Evolutionary conservation across 2,329 filamentous ascomycete genomes (phyloP), one percentile per base, ranked within the genome.

Genomic region (Zarea fungicola): DNA sequence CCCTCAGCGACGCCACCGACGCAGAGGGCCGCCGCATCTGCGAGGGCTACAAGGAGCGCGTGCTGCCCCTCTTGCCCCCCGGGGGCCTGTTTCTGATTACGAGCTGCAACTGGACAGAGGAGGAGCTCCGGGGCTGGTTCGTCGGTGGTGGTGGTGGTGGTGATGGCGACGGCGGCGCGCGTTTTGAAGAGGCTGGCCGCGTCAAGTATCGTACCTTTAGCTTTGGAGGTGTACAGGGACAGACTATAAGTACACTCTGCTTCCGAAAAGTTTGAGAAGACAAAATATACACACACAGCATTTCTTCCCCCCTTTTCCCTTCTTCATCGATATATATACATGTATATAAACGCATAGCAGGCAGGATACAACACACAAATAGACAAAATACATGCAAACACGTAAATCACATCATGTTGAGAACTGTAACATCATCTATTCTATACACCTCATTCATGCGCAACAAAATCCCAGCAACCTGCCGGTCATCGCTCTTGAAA

Each of bases 21-120:
- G 68, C 69, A 45, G 63, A 65, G 13, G 83, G 78, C 1, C 71
- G 79, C 31, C 77, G 85, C 47, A 74, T 87, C 11, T 87, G 83
- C 62, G 88, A 95, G 64, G 76, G 77, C 4, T 99, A 99, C 69
- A 78, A 80, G 41, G 75, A 77, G 40, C 80, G 81, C 45, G 83
- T 92, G 26, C 71, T 84, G 53, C 69, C 67, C 23, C 74, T 97
- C 54, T 77, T 97, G 44, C 82, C 80, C 58, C 70, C 68, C 1
- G 85, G 84, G 2, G 89, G 89, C 0, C 73, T 89, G 21, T 79
- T 97, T 58, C 68, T 96, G 52, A 81, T 99, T 47, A 97, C 93
- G 48, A 96, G 90, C 67, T 99, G 93, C 66, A 99, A 99, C 69
- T 99, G 93, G 93, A 97, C 92, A 1, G 90, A 93, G 71, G 79